phyloP scores from a whole-genome alignment of 164 flowering plant genomes.

The Macadamia integrifolia region DNA sequence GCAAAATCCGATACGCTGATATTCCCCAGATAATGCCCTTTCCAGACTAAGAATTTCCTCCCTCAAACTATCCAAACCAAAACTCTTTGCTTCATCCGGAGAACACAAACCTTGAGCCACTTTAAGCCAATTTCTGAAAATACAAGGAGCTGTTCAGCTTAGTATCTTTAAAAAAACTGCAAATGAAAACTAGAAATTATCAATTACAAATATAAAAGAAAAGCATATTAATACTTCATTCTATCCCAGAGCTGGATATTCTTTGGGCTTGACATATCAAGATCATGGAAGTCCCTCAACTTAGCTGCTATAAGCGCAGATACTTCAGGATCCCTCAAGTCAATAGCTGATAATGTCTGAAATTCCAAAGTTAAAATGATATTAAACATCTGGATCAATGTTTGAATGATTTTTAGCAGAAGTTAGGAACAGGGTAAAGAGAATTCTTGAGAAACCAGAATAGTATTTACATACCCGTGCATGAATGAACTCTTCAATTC shows the following conservation, averaged over 20 bases:
- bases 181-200: neutral
- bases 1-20: constrained; percentile 68
- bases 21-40: constrained; percentile 29
- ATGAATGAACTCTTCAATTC: constrained; percentile 1
- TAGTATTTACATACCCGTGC: neutral
- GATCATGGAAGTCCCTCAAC: constrained; percentile 79
- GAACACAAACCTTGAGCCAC: constrained; percentile 50
- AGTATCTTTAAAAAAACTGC: neutral
- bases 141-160: neutral
- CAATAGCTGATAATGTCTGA: constrained; percentile 87
- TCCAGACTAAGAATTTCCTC: constrained; percentile 50
- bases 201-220: neutral
- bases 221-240: constrained; percentile 44
- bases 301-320: constrained; percentile 69
- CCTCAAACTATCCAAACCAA: constrained; percentile 43
- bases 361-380: constrained; percentile 6
- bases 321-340: constrained; percentile 67
- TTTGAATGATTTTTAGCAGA: no score
- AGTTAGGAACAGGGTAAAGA: no score
- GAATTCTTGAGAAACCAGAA: no score
- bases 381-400: neutral
- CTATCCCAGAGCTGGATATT: constrained; percentile 55
- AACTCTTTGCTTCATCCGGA: constrained; percentile 35
- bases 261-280: constrained; percentile 67
- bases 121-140: constrained; percentile 59